Base-by-base conservation (phyloP, 345 rosid genomes). In the Dipteronia dyeriana region DNA sequence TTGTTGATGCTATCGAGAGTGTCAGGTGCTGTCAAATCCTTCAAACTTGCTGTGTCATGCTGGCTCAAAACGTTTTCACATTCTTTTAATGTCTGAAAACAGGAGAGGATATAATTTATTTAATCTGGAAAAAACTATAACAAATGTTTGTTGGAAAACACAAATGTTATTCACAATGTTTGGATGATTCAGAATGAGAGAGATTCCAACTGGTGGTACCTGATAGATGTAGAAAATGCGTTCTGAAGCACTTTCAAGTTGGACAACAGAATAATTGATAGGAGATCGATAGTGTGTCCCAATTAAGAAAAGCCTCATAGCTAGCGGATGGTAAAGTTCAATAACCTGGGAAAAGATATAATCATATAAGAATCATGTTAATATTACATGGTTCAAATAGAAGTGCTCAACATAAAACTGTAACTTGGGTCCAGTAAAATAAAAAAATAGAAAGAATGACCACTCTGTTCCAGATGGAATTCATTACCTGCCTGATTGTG, bases 201-300 rank as follows among this genome's bases (percentile, higher is more conserved):
- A 29, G 68, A 13, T 39, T 66, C 4, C 20, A 49, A 41, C 14
- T 34, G 61, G 47, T 23, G 12, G 57, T 83, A 95, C 98, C 97
- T 95, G 98, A 87, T 87, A 92, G 20, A 95, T 90, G 87, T 96
- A 96, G 85, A 88, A 96, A 63, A 90, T 79, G 76, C 99, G 97
- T 54, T 96, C 99, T 1, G 98, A 96, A 84, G 99, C 97, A 86
- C 89, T 88, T 87, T 94, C 99, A 31, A 96, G 97, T 75, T 84
- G 95, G 57, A 83, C 76, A 79, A 85, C 90, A 17, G 99, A 91
- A 76, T 92, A 96, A 82, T 96, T 94, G 83, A 96, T 86, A 29
- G 98, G 97, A 79, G 99, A 96, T 72, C 98, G 88, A 80, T 96
- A 93, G 76, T 96, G 98, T 78, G 98, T 92, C 64, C 95, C 92